These are phyloP conservation scores for Psilocybe azurescens DNA, from an alignment of 768 basidiomycete species.

Conservation along the genomic window DNA sequence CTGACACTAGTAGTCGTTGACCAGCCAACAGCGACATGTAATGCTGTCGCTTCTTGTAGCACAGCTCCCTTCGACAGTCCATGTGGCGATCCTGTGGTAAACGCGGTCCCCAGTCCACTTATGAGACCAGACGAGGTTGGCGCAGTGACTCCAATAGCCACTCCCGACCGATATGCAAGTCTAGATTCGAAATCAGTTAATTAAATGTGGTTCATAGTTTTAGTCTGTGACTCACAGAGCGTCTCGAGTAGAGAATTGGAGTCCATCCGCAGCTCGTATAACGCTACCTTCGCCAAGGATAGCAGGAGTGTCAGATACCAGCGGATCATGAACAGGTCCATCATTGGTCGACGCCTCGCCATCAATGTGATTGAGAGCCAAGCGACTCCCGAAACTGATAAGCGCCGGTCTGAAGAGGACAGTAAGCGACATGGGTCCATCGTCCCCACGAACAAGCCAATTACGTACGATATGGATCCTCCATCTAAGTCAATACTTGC, in stretches of 20 bases:
- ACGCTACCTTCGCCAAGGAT: slow-evolving; percentile 47
- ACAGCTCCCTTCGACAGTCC: slow-evolving; percentile 63
- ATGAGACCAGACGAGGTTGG: slow-evolving; percentile 56
- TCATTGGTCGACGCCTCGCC: slow-evolving; percentile 64
- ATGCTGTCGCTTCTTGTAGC: slow-evolving; percentile 58
- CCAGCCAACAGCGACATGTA: slow-evolving; percentile 62
- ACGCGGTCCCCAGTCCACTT: slow-evolving; percentile 61
- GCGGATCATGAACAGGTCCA: slow-evolving; percentile 56
- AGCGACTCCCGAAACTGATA: slow-evolving; percentile 61
- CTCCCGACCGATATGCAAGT: slow-evolving; percentile 68
- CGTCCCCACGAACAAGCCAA: slow-evolving; percentile 27
- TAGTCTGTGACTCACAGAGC: slow-evolving; percentile 37
- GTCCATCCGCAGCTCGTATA: slow-evolving; percentile 71
- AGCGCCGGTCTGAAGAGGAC: slow-evolving; percentile 54
- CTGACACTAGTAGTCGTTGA: slow-evolving; percentile 59
- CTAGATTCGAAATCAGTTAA: slow-evolving; percentile 28
- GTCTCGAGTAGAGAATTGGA: slow-evolving; percentile 69
- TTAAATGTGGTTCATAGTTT: background rate
- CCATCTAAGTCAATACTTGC: slow-evolving; percentile 64
- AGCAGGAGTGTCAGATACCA: slow-evolving; percentile 43
- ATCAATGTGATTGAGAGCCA: slow-evolving; percentile 69
- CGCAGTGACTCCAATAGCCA: slow-evolving; percentile 62
- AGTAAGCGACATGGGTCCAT: background rate
- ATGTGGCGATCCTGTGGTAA: slow-evolving; percentile 59
- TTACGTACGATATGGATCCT: slow-evolving; percentile 63